phyloP scores from a whole-genome alignment of 768 basidiomycete species.

The Boletus pseudopeckii region DNA sequence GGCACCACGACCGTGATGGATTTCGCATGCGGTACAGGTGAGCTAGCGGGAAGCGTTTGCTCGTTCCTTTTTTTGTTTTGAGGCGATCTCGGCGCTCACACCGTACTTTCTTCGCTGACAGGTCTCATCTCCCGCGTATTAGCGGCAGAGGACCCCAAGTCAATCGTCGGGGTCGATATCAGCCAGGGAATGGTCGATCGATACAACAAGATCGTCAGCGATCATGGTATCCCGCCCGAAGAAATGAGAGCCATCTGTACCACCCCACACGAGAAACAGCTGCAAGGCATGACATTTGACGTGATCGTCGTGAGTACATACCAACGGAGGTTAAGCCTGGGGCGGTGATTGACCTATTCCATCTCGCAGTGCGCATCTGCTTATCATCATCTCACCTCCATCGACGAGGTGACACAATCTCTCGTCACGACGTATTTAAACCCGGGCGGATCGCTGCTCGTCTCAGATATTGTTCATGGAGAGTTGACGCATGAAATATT shows the following conservation, averaged over 20 bases:
- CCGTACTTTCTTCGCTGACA: slow-evolving; percentile 20
- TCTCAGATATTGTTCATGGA: slow-evolving; percentile 48
- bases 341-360: neutral
- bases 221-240: slow-evolving; percentile 60
- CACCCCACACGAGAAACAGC: slow-evolving; percentile 42
- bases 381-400: slow-evolving; percentile 60
- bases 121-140: slow-evolving; percentile 64
- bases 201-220: slow-evolving; percentile 54
- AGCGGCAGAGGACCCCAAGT: slow-evolving; percentile 54
- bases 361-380: slow-evolving; percentile 52
- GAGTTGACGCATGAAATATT: slow-evolving; percentile 27
- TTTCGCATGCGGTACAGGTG: slow-evolving; percentile 73
- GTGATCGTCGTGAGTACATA: slow-evolving; percentile 56
- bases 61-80: neutral
- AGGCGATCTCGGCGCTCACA: neutral
- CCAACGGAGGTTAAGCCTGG: neutral
- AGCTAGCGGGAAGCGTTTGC: neutral
- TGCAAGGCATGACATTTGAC: slow-evolving; percentile 60
- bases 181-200: slow-evolving; percentile 66
- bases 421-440: slow-evolving; percentile 55
- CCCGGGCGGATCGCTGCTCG: slow-evolving; percentile 56
- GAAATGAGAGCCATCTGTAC: slow-evolving; percentile 63
- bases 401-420: slow-evolving; percentile 46
- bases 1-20: slow-evolving; percentile 61
- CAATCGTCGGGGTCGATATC: slow-evolving; percentile 72